Evolutionary conservation across 805 yeast genomes (phyloP).

Genomic region (Metschnikowia borealis): DNA sequence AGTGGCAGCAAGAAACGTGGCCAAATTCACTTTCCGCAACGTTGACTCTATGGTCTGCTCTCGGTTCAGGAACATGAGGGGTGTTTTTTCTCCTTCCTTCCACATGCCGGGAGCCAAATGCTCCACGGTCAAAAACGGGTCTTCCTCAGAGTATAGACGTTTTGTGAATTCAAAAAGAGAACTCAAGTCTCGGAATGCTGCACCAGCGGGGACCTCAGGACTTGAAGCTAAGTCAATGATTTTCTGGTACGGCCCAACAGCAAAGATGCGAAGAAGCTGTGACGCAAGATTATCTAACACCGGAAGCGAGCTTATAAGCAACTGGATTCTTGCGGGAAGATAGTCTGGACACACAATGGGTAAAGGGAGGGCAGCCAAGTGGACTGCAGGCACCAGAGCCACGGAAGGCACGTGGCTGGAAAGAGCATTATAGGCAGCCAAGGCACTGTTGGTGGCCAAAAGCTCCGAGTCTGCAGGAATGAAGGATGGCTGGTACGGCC

Average conservation of each 20-base stretch:
- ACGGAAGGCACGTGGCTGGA: constrained; percentile 36
- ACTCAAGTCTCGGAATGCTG: constrained; percentile 63
- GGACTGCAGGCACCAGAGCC: constrained; percentile 40
- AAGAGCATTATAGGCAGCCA: constrained; percentile 41
- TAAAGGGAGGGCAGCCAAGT: constrained; percentile 58
- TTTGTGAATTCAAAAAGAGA: constrained; percentile 76
- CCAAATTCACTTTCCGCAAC: constrained; percentile 77
- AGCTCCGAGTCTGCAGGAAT: constrained; percentile 43
- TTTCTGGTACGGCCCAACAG: constrained; percentile 72
- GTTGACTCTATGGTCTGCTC: constrained; percentile 63
- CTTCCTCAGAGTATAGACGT: constrained; percentile 61
- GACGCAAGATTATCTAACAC: constrained; percentile 77
- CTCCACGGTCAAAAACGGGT: constrained; percentile 67
- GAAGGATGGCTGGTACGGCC: constrained; percentile 2
- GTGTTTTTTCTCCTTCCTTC: constrained; percentile 59
- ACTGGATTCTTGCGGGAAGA: constrained; percentile 58
- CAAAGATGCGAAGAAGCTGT: constrained; percentile 70
- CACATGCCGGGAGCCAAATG: constrained; percentile 70
- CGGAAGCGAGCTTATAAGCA: constrained; percentile 65
- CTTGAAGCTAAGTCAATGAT: constrained; percentile 65
- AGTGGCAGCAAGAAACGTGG: constrained; percentile 84
- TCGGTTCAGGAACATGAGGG: constrained; percentile 52
- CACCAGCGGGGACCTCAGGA: constrained; percentile 62
- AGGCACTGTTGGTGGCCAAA: constrained; percentile 36
- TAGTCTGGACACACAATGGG: constrained; percentile 53